Evolutionary conservation across 306 rosid genomes (phyloP).

Genomic region (Corylus americana): DNA sequence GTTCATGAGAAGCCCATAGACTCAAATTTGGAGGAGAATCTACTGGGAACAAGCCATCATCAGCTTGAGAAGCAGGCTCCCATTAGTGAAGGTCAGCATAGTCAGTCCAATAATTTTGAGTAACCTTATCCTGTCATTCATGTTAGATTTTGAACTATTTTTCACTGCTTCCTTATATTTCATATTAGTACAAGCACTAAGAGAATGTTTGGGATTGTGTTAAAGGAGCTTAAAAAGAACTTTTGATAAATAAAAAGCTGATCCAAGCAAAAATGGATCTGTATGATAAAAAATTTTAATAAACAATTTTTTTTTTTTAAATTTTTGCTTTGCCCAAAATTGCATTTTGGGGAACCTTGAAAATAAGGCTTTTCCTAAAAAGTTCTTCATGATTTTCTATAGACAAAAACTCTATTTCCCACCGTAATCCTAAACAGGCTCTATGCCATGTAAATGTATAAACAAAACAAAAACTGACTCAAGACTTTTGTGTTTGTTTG

Average conservation of each 20-base stretch:
- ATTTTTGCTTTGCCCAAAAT: too few relatives aligned
- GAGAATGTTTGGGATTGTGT: not conserved
- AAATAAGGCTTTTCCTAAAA: too few relatives aligned
- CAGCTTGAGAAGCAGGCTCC: constrained; percentile 40
- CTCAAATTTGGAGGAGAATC: constrained; percentile 25
- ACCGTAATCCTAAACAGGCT: too few relatives aligned
- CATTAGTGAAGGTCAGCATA: constrained; percentile 48
- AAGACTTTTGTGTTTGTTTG: constrained; percentile 24
- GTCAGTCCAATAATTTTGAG: constrained; percentile 10
- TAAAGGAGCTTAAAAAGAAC: too few relatives aligned
- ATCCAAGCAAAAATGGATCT: too few relatives aligned
- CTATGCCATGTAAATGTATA: not conserved
- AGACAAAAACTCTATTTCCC: too few relatives aligned
- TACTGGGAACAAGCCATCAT: constrained; percentile 24
- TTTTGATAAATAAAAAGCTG: too few relatives aligned
- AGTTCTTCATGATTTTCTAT: too few relatives aligned
- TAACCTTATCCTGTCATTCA: constrained; percentile 2
- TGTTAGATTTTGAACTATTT: constrained; percentile 5
- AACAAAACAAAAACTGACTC: constrained; percentile 3
- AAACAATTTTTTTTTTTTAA: too few relatives aligned
- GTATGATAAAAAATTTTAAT: too few relatives aligned
- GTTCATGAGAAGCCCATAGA: constrained; percentile 31
- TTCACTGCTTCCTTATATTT: not conserved
- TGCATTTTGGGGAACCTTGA: too few relatives aligned
- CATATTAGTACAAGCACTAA: not conserved